Conservation (phyloP, 2,329 filamentous ascomycete species). For the Paraphaeosphaeria minitans region DNA sequence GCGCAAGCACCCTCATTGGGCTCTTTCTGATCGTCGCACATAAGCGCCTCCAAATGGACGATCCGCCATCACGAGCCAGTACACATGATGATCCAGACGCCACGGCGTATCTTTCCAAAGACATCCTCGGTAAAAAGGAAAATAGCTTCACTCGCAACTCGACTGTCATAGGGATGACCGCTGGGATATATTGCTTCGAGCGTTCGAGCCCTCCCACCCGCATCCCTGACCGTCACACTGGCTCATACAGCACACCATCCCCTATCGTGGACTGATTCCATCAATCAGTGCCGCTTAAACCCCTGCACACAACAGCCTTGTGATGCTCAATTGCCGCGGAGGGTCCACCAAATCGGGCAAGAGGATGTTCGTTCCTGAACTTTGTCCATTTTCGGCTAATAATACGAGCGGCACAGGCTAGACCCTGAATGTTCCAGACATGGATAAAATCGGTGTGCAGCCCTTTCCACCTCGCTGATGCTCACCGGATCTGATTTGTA, state of each 20-base stretch:
- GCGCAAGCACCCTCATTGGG: too few species aligned
- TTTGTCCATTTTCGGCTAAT: background rate
- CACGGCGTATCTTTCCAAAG: background rate
- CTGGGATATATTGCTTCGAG: background rate
- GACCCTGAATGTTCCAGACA: background rate
- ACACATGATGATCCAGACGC: background rate
- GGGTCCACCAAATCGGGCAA: background rate
- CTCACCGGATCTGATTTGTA: background rate
- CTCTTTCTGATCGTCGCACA: too few species aligned
- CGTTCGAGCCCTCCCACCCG: background rate
- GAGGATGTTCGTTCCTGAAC: background rate
- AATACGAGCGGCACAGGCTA: background rate
- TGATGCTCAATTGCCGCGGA: background rate
- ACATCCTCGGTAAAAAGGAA: background rate
- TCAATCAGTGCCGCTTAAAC: background rate
- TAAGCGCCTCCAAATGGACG: background rate
- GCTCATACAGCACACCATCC: background rate
- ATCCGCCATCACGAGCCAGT: background rate
- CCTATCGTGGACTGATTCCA: background rate
- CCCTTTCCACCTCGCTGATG: conserved; percentile 1
- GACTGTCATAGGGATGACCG: background rate
- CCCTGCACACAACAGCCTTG: background rate
- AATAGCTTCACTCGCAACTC: background rate
- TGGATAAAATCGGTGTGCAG: background rate
- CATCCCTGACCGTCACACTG: background rate